Evolutionary conservation across 2,329 filamentous ascomycete genomes (phyloP), one percentile per base, ranked within the genome.

Genomic region (Cercospora zeae-maydis): DNA sequence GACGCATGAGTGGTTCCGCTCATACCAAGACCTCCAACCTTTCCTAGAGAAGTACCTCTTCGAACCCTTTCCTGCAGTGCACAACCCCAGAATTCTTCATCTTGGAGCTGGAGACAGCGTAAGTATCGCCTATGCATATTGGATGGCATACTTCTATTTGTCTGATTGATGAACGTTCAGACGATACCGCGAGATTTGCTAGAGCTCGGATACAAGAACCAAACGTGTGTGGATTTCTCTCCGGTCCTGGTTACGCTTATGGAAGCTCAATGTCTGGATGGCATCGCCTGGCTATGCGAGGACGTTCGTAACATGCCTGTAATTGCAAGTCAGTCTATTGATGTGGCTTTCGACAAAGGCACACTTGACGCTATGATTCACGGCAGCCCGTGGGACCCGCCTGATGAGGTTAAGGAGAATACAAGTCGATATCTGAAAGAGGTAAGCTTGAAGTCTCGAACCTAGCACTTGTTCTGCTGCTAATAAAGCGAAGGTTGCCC

Each of bases 31-130:
- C 13, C 39, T 86, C 1, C 75, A 80, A 62, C 74, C 77, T 0
- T 85, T 84, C 65, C 77, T 86, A 45, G 63, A 73, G 27, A 71
- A 67, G 13, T 75, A 79, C 65, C 73, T 85, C 16, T 81, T 83
- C 59, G 54, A 71, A 7, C 63, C 69, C 0, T 67, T 70, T 14
- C 64, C 64, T 8, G 64, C 77, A 0, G 66, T 73, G 0, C 69
- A 73, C 14, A 68, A 75, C n/a, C 80, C 80, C 0, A 63, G 72
- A 11, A 79, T 86, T 16, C 69, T 86, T 14, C 84, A 86, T 72
- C 74, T 86, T 4, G 84, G 84, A 0, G 84, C 79, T 11, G 84
- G 84, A 7, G 83, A 86, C 68, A 86, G 83, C 71, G 84, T 85
- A 70, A 39, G 65, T 64, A 21, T 45, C 5, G 4, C 19, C 16